Conservation (phyloP, 1,139 yeast genomes). For the Waltiozyma sp. region DNA sequence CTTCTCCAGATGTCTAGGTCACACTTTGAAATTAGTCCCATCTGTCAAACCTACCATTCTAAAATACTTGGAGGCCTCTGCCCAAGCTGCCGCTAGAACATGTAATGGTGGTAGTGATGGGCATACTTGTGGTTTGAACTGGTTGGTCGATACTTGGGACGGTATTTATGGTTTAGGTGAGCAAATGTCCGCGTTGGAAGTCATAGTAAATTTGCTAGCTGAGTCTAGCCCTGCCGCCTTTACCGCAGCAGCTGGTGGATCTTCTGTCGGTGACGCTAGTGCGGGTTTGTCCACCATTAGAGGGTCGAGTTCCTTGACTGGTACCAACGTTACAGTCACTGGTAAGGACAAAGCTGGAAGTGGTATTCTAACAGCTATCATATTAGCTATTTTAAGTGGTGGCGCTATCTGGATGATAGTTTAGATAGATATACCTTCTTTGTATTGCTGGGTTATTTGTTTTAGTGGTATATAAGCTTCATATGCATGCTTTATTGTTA, state of each 20-base stretch:
- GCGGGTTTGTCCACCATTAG: constrained; percentile 14
- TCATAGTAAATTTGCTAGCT: constrained; percentile 34
- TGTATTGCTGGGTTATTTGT: too few relatives aligned
- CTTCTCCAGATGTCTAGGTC: constrained; percentile 61
- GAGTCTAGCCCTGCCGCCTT: constrained; percentile 14
- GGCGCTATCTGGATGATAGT: constrained; percentile 58
- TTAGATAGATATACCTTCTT: too few relatives aligned
- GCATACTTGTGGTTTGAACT: constrained; percentile 79
- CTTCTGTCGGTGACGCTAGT: constrained; percentile 28
- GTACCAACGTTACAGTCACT: constrained; percentile 30
- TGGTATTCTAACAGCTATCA: constrained; percentile 56
- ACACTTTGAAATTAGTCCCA: constrained; percentile 65
- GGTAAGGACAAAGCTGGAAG: constrained; percentile 68
- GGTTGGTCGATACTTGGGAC: constrained; percentile 55
- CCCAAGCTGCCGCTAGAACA: constrained; percentile 66
- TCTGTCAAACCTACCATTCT: constrained; percentile 40
- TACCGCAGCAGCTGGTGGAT: constrained; percentile 25
- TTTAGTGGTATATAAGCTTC: too few relatives aligned
- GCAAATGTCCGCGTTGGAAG: constrained; percentile 52
- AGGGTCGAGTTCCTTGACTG: constrained; percentile 5
- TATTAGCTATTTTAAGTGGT: constrained; percentile 42
- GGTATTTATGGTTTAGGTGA: constrained; percentile 50
- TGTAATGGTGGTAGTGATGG: constrained; percentile 84
- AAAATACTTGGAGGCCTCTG: constrained; percentile 45
- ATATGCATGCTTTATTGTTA: too few relatives aligned